These are phyloP conservation scores for Westerdykella aurantiaca DNA, from an alignment of 2,329 filamentous ascomycete species.

Conservation along the genomic window DNA sequence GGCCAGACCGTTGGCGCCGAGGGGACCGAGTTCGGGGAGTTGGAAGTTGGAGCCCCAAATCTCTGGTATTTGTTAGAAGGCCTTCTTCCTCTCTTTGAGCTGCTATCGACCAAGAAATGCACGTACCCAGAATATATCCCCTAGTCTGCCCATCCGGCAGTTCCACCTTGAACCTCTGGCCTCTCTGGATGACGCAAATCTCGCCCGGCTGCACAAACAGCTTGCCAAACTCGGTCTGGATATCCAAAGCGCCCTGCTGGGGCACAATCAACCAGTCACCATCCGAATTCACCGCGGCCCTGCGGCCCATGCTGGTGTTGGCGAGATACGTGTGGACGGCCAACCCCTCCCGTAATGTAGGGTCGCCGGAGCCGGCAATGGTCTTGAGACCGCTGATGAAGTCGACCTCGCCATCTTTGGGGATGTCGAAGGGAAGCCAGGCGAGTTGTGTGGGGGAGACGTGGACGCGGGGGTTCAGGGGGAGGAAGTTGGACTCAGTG, in stretches of 20 bases:
- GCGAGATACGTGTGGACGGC: conserved; percentile 32
- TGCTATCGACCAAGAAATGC: background rate
- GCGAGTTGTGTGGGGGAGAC: conserved; percentile 35
- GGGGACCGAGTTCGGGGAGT: conserved; percentile 35
- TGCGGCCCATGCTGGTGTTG: conserved; percentile 33
- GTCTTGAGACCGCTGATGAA: conserved; percentile 34
- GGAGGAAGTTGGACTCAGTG: conserved; percentile 33
- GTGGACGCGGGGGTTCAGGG: conserved; percentile 32
- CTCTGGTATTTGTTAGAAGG: conserved; percentile 16
- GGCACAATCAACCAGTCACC: conserved; percentile 72
- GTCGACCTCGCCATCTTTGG: conserved; percentile 25
- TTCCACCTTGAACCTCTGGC: conserved; percentile 67
- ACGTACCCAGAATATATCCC: conserved; percentile 61
- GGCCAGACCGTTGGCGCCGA: conserved; percentile 38
- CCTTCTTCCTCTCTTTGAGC: background rate
- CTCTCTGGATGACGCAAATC: conserved; percentile 69
- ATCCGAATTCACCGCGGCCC: conserved; percentile 54
- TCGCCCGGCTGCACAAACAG: conserved; percentile 72
- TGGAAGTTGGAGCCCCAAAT: conserved; percentile 38
- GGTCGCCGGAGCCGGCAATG: conserved; percentile 36
- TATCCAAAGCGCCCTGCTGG: conserved; percentile 67
- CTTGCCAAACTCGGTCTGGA: conserved; percentile 70
- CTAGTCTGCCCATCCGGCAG: conserved; percentile 57
- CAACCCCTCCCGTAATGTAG: conserved; percentile 33
- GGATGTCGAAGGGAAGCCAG: conserved; percentile 35